These are phyloP conservation scores for Wallacemonas collosoma DNA, from an alignment of 208 protist genomes.

Conservation along the genomic window DNA sequence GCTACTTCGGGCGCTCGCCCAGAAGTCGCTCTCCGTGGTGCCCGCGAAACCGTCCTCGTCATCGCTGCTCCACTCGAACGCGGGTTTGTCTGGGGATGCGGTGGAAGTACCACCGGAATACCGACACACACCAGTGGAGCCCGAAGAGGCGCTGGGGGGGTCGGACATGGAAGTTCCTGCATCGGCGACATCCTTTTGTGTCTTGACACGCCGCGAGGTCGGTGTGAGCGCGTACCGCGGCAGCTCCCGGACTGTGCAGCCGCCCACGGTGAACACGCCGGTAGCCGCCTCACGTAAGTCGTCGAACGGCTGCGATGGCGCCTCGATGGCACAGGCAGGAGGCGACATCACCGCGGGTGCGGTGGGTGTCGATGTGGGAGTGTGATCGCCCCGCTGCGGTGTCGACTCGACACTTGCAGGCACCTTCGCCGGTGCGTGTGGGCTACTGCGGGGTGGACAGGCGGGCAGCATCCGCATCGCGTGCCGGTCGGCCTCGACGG, in stretches of 20 bases:
- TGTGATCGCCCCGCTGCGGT: too few relatives aligned
- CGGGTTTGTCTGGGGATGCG: not conserved
- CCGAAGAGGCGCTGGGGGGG: not conserved
- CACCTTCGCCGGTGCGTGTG: not conserved
- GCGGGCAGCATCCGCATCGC: not conserved
- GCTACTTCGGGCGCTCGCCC: slow-evolving; percentile 25
- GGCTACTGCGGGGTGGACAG: not conserved
- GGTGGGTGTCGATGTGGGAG: too few relatives aligned
- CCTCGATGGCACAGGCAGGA: not conserved
- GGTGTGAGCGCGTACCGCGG: slow-evolving; percentile 16
- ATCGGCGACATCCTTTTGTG: not conserved
- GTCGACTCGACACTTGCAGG: not conserved
- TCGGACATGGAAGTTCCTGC: not conserved
- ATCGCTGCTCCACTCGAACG: slow-evolving; percentile 12
- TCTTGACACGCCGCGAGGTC: not conserved
- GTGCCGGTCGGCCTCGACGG: not conserved
- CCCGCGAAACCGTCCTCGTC: slow-evolving; percentile 17
- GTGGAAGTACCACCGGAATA: slow-evolving; percentile 17
- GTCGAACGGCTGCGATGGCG: not conserved
- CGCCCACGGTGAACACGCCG: slow-evolving; percentile 27
- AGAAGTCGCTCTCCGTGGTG: slow-evolving; percentile 26
- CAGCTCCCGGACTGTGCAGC: slow-evolving; percentile 19
- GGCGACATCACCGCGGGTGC: slow-evolving; percentile 13
- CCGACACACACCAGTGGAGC: not conserved
- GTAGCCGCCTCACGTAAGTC: slow-evolving; percentile 2